Evolutionary conservation across 176 grass and related monocot species (phyloP).

Genomic region (Elaeis guineensis): DNA sequence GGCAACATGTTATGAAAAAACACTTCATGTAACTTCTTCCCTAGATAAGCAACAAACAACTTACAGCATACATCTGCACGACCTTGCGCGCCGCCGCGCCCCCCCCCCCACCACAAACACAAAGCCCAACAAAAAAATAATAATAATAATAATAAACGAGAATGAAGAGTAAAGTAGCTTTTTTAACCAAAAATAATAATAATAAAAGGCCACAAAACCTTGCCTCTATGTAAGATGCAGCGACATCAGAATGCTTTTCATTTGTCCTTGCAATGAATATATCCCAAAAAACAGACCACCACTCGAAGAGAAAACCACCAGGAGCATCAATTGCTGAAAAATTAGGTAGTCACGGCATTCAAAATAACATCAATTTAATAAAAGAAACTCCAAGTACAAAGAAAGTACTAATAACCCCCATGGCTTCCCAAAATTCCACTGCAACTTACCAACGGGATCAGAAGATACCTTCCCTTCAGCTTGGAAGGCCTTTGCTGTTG

Average conservation of each 20-base stretch:
- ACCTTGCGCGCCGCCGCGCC: too few relatives aligned
- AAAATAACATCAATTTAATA: neutral
- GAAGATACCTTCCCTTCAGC: slow-evolving; percentile 99
- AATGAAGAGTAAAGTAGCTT: too few relatives aligned
- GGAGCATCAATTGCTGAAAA: slow-evolving; percentile 94
- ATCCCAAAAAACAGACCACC: slow-evolving; percentile 99
- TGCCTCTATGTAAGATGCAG: slow-evolving; percentile 95
- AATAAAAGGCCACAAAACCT: neutral
- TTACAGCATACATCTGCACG: too few relatives aligned
- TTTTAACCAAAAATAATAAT: too few relatives aligned
- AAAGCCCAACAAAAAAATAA: too few relatives aligned
- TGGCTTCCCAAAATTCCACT: neutral
- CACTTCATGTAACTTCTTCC: too few relatives aligned
- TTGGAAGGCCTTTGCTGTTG: slow-evolving; percentile 98
- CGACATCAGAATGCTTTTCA: slow-evolving; percentile 95
- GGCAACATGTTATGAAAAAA: too few relatives aligned
- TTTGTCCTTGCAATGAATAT: slow-evolving; percentile 99
- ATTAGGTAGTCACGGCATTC: neutral
- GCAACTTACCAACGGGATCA: slow-evolving; percentile 90
- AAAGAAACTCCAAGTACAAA: neutral
- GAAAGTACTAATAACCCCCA: slow-evolving; percentile 8
- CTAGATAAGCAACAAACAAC: too few relatives aligned
- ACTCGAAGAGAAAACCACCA: slow-evolving; percentile 98
- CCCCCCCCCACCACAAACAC: too few relatives aligned
- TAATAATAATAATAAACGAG: too few relatives aligned